phyloP scores from a whole-genome alignment of 2,329 filamentous ascomycete species.

The Lachnum nothofagi region DNA sequence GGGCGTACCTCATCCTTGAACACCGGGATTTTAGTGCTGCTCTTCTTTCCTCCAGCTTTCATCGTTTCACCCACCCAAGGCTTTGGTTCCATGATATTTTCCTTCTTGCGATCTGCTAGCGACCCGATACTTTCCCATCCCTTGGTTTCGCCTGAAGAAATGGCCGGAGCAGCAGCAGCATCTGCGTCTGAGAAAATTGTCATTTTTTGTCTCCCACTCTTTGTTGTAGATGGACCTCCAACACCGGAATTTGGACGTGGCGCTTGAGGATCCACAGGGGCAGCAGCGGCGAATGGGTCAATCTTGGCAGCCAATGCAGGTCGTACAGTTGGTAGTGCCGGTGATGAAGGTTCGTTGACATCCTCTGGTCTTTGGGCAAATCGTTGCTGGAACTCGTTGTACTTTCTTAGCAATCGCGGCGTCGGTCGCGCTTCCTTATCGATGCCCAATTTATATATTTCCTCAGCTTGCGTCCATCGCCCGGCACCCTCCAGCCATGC shows the following conservation, averaged over 20 bases:
- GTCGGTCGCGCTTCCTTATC: conserved; percentile 80
- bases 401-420: conserved; percentile 80
- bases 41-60: conserved; percentile 79
- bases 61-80: conserved; percentile 91
- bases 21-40: conserved; percentile 75
- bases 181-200: conserved; percentile 83
- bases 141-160: conserved; percentile 53
- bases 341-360: conserved; percentile 68
- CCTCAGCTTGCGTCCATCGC: conserved; percentile 85
- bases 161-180: conserved; percentile 49
- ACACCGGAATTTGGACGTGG: conserved; percentile 46
- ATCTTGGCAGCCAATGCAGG: conserved; percentile 80
- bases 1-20: conserved; percentile 93
- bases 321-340: conserved; percentile 76
- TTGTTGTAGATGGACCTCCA: conserved; percentile 47
- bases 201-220: conserved; percentile 73
- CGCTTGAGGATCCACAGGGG: conserved; percentile 60
- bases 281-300: conserved; percentile 67
- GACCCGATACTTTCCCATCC: conserved; percentile 93
- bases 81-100: conserved; percentile 79
- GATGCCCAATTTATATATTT: conserved; percentile 86
- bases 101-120: conserved; percentile 83
- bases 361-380: conserved; percentile 62
- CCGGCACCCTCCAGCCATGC: conserved; percentile 82
- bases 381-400: conserved; percentile 82